Evolutionary conservation across 345 rosid species (phyloP).

Genomic region (Cardamine resedifolia): DNA sequence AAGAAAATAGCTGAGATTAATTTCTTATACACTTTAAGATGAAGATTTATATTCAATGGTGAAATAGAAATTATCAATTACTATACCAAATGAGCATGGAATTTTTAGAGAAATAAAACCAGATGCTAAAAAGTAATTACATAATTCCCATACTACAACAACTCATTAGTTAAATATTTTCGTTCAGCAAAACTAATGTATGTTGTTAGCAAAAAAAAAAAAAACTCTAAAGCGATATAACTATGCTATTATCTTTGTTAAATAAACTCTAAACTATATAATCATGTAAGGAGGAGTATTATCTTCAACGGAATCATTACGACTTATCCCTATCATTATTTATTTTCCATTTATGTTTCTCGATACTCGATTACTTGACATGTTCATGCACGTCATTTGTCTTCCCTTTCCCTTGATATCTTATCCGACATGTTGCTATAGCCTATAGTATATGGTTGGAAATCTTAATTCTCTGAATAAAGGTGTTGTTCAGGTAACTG

Average conservation of each 20-base stretch:
- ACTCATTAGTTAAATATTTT: not conserved
- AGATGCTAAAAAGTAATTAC: not conserved
- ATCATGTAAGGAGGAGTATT: not conserved
- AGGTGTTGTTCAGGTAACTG: slow-evolving; percentile 6
- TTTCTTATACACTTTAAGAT: not conserved
- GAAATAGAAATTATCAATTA: not conserved
- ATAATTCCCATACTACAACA: not conserved
- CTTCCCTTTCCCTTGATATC: not conserved
- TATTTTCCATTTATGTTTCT: slow-evolving; percentile 8
- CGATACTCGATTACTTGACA: slow-evolving; percentile 13
- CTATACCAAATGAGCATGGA: not conserved
- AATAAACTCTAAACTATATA: not conserved
- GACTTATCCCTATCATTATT: not conserved
- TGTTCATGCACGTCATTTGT: slow-evolving; percentile 2
- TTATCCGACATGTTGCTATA: slow-evolving; percentile 17
- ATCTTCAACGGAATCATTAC: not conserved
- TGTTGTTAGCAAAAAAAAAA: not conserved
- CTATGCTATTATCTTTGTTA: too few species aligned
- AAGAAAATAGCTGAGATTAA: not conserved
- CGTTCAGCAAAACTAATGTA: too few species aligned
- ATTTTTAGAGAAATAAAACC: not conserved
- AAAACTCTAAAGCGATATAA: too few species aligned
- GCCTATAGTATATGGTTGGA: slow-evolving; percentile 22
- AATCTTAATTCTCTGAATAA: slow-evolving; percentile 5
- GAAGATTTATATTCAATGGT: not conserved